Conservation (phyloP, 768 basidiomycete species). For the Rhizopogon roseolus region DNA sequence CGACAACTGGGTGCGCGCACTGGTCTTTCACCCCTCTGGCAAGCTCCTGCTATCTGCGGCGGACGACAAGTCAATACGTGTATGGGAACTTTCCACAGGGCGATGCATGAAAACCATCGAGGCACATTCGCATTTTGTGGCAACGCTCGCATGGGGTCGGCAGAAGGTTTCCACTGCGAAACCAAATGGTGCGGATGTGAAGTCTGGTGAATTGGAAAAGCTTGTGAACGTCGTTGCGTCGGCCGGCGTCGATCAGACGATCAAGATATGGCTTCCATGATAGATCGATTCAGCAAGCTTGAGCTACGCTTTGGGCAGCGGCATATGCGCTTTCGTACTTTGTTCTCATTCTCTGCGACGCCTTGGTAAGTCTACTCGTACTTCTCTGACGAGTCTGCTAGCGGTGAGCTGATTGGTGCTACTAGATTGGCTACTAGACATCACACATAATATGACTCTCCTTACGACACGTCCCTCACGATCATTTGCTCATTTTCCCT, state of each 20-base stretch:
- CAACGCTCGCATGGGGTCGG: slow-evolving; percentile 78
- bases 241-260: slow-evolving; percentile 62
- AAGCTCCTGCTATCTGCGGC: slow-evolving; percentile 89
- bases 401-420: slow-evolving; percentile 1
- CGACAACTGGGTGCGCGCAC: slow-evolving; percentile 86
- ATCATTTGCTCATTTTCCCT: slow-evolving; percentile 22
- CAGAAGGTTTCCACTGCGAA: slow-evolving; percentile 38
- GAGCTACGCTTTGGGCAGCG: slow-evolving; percentile 1
- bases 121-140: slow-evolving; percentile 82
- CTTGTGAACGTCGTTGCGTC: slow-evolving; percentile 67
- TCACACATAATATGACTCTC: slow-evolving; percentile 6
- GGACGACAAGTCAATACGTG: slow-evolving; percentile 86
- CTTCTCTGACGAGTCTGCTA: slow-evolving; percentile 5
- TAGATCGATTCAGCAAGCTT: neutral
- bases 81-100: slow-evolving; percentile 87
- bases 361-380: slow-evolving; percentile 11
- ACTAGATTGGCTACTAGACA: neutral
- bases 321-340: slow-evolving; percentile 8
- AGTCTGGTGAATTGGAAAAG: slow-evolving; percentile 42
- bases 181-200: slow-evolving; percentile 30
- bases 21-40: slow-evolving; percentile 87
- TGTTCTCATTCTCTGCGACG: slow-evolving; percentile 6
- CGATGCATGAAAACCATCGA: slow-evolving; percentile 84
- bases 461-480: slow-evolving; percentile 26
- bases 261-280: slow-evolving; percentile 64